Conservation (phyloP, 768 basidiomycete genomes). For the Agaricus bisporus region DNA sequence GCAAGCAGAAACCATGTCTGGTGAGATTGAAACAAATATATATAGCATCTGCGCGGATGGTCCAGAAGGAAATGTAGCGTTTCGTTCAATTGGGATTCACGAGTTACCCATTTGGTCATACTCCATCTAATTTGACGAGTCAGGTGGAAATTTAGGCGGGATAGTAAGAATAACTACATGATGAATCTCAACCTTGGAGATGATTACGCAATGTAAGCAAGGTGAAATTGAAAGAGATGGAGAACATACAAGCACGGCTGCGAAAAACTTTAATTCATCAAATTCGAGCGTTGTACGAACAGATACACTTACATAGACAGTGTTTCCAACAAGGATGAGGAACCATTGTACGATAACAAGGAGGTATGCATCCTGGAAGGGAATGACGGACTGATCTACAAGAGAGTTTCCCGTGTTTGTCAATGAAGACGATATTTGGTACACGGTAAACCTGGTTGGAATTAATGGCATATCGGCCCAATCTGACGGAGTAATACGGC, state of each 20-base stretch:
- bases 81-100: conserved; percentile 30
- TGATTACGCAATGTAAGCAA: neutral
- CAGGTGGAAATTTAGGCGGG: too few species aligned
- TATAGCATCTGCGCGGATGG: conserved; percentile 67
- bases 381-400: conserved; percentile 48
- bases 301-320: too few species aligned
- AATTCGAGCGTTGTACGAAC: too few species aligned
- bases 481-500: too few species aligned
- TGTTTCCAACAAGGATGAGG: too few species aligned
- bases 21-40: conserved; percentile 50
- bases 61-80: conserved; percentile 66
- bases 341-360: conserved; percentile 39
- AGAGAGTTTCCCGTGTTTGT: neutral
- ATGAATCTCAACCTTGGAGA: too few species aligned
- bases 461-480: too few species aligned
- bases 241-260: conserved; percentile 30
- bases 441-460: neutral
- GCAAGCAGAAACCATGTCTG: conserved; percentile 71
- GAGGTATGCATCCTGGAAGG: conserved; percentile 59
- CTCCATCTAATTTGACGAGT: conserved; percentile 44
- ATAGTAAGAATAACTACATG: too few species aligned
- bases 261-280: too few species aligned
- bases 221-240: neutral
- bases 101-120: conserved; percentile 41
- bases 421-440: too few species aligned